Percentiles rank a stretch among this genome's conserved stretches.
phyloP scores from a whole-genome alignment of 768 basidiomycete genomes.

The Tricholoma hemisulphureum region DNA sequence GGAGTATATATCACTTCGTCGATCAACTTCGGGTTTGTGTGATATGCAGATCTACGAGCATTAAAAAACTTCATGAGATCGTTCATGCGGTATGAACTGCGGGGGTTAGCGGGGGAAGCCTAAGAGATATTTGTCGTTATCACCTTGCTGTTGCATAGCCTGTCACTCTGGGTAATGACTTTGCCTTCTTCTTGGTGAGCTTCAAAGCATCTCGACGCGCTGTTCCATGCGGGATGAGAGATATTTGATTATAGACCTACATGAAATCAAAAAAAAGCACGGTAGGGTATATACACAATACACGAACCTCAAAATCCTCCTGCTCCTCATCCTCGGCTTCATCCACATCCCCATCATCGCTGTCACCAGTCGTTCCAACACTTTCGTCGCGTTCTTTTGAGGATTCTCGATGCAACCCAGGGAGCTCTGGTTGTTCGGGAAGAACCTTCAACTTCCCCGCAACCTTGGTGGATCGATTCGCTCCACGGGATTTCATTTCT shows the following conservation, averaged over 20 bases:
- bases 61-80: conserved; percentile 89
- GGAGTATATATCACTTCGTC: conserved; percentile 95
- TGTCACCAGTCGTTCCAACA: conserved; percentile 52
- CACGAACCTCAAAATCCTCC: conserved; percentile 60
- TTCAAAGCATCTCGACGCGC: conserved; percentile 87
- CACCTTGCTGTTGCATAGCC: conserved; percentile 94
- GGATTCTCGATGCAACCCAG: conserved; percentile 23
- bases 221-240: conserved; percentile 91
- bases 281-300: background rate
- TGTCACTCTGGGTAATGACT: conserved; percentile 88
- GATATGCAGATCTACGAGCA: conserved; percentile 77
- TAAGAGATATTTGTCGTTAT: conserved; percentile 16
- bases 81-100: conserved; percentile 83
- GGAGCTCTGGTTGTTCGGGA: conserved; percentile 76
- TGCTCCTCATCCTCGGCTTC: conserved; percentile 53
- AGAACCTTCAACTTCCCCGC: conserved; percentile 86
- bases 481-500: conserved; percentile 64
- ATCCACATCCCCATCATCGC: conserved; percentile 72
- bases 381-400: conserved; percentile 47
- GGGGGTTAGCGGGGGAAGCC: background rate
- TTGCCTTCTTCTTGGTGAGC: conserved; percentile 93
- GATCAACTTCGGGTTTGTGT: conserved; percentile 82
- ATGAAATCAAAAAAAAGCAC: background rate
- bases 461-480: conserved; percentile 77
- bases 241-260: conserved; percentile 92